Percentiles rank a stretch among this genome's conserved stretches.
Conservation (phyloP, 1,139 yeast species). For the Taiozyma sp. region DNA sequence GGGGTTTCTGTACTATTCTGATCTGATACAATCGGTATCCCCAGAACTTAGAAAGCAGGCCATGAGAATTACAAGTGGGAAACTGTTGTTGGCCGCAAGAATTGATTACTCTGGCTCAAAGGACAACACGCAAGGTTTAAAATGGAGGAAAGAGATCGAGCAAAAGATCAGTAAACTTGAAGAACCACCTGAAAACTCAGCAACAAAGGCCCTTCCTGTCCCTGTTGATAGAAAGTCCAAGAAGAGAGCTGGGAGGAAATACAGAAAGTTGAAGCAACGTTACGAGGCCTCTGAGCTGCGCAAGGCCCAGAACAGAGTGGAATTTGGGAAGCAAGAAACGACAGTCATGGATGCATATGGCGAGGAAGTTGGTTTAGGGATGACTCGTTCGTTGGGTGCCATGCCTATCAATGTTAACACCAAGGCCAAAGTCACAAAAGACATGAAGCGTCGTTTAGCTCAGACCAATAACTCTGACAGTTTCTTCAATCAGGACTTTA, state of each 20-base stretch:
- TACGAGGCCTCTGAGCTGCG: slow-evolving; percentile 78
- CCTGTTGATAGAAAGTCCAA: slow-evolving; percentile 79
- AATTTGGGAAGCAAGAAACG: slow-evolving; percentile 72
- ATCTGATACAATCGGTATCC: slow-evolving; percentile 47
- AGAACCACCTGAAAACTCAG: slow-evolving; percentile 71
- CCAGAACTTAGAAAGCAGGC: slow-evolving; percentile 63
- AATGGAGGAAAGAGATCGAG: slow-evolving; percentile 56
- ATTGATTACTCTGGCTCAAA: slow-evolving; percentile 51
- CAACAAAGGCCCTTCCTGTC: slow-evolving; percentile 73
- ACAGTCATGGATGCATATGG: slow-evolving; percentile 63
- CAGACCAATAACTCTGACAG: slow-evolving; percentile 10
- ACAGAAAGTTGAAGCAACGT: slow-evolving; percentile 76
- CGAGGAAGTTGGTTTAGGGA: slow-evolving; percentile 79
- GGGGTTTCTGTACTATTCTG: slow-evolving; percentile 59
- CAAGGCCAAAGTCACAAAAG: slow-evolving; percentile 49
- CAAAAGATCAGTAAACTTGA: slow-evolving; percentile 65
- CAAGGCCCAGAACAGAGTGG: slow-evolving; percentile 80
- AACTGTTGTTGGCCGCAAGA: slow-evolving; percentile 78
- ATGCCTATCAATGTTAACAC: slow-evolving; percentile 35
- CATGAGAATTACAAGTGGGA: slow-evolving; percentile 75
- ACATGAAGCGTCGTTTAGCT: slow-evolving; percentile 43
- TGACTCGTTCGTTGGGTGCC: slow-evolving; percentile 40
- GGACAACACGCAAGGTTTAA: slow-evolving; percentile 46
- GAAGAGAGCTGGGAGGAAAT: slow-evolving; percentile 81
- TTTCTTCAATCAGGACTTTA: slow-evolving; percentile 17